phyloP scores from a whole-genome alignment of 495 filamentous ascomycete genomes.

The Aspergillus saccharolyticus region DNA sequence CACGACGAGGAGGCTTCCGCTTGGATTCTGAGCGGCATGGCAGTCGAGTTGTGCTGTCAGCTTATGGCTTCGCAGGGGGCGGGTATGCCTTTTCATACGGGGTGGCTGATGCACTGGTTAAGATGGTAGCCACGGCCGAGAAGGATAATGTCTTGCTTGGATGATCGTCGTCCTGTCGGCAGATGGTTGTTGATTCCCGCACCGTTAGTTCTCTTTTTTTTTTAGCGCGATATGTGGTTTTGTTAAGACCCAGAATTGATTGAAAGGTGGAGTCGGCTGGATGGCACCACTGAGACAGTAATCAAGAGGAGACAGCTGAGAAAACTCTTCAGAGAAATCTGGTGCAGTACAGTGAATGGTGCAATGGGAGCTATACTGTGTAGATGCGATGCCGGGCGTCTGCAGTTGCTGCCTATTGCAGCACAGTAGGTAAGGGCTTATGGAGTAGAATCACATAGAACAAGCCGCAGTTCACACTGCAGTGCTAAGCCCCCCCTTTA shows the following conservation, averaged over 20 bases:
- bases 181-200: neutral
- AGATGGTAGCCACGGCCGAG: slow-evolving; percentile 37
- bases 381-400: too few relatives aligned
- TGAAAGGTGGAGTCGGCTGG: neutral
- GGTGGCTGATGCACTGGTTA: slow-evolving; percentile 33
- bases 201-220: neutral
- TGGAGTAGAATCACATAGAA: too few relatives aligned
- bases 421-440: too few relatives aligned
- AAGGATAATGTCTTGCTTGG: slow-evolving; percentile 28
- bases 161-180: neutral
- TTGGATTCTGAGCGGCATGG: slow-evolving; percentile 31
- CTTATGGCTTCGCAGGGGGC: slow-evolving; percentile 42
- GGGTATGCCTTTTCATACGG: slow-evolving; percentile 45
- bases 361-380: too few relatives aligned
- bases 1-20: slow-evolving; percentile 35
- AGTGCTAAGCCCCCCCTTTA: too few relatives aligned
- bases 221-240: neutral
- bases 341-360: too few relatives aligned
- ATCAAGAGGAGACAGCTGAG: neutral
- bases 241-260: neutral
- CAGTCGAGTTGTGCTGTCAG: slow-evolving; percentile 29
- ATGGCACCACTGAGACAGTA: neutral
- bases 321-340: too few relatives aligned
- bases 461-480: too few relatives aligned
- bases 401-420: too few relatives aligned